Conservation (phyloP, 495 filamentous ascomycete species). For the Penicillium goetzii region DNA sequence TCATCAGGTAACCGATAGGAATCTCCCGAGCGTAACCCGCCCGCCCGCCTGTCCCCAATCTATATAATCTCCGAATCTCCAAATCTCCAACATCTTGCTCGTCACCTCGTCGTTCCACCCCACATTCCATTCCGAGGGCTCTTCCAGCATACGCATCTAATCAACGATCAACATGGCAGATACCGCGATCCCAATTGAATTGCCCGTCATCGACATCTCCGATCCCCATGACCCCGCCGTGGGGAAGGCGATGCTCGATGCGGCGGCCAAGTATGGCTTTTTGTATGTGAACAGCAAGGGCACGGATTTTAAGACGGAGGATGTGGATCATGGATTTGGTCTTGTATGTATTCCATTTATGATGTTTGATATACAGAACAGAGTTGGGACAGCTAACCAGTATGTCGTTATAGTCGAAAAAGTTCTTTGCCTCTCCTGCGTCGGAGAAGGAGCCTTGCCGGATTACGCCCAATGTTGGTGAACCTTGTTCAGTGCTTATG, state of each 20-base stretch:
- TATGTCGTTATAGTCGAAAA: slow-evolving; percentile 60
- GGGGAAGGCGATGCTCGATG: slow-evolving; percentile 75
- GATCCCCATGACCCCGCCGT: slow-evolving; percentile 55
- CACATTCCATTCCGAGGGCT: slow-evolving; percentile 15
- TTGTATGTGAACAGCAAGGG: slow-evolving; percentile 79
- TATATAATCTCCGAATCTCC: slow-evolving; percentile 14
- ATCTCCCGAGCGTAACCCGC: slow-evolving; percentile 11
- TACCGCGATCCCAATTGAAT: slow-evolving; percentile 50
- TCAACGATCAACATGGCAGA: slow-evolving; percentile 41
- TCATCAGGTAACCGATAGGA: slow-evolving; percentile 21
- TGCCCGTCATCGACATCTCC: slow-evolving; percentile 82
- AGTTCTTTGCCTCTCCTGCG: slow-evolving; percentile 72
- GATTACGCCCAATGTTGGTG: slow-evolving; percentile 66
- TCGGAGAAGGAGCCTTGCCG: slow-evolving; percentile 74
- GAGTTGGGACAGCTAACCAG: slow-evolving; percentile 4
- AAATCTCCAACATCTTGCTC: neutral
- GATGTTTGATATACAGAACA: neutral
- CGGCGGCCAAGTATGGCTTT: slow-evolving; percentile 81
- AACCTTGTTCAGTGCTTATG: too few species aligned
- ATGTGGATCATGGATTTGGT: slow-evolving; percentile 74
- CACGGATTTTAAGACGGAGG: slow-evolving; percentile 63
- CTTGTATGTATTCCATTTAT: slow-evolving; percentile 52
- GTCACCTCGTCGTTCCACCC: neutral
- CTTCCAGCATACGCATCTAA: neutral
- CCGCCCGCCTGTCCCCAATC: neutral